Base-by-base conservation (phyloP, 75 land plant genomes). In the Azolla pinnata region DNA sequence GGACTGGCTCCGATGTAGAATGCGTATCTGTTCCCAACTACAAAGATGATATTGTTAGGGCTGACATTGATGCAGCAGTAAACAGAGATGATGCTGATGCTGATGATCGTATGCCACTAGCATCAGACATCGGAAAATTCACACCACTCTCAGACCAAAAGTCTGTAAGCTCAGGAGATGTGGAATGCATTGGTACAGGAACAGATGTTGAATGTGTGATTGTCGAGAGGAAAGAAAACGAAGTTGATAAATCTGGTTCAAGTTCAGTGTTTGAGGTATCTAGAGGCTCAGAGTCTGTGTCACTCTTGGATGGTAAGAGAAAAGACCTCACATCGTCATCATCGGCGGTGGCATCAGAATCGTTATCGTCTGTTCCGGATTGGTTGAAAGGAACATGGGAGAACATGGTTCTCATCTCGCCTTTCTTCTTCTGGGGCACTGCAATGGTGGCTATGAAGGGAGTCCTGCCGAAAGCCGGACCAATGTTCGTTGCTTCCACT, bases 361-460 rank as follows among this genome's bases (percentile, higher is more conserved):
- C 32, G 8, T 12, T 3, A 46, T 25, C 21, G 10, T 29, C 20
- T 26, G 56, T 27, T 19, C 34, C 0, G 18, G 67, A 34, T 29
- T 48, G 64, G 23, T 28, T 50, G 12, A 24, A 34, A 21, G 26
- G 12, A 30, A 52, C 57, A n/a, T 30, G 68, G 74, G 90, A 86
- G 12, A 74, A 70, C 68, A 76, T 74, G 24, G 54, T 93, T 5
- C 63, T 93, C 67, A 73, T 93, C 0, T 93, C 98, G 20, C 98
- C 98, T 0, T 93, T 93, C 70, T 93, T 93, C 67, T 93, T 93
- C 79, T 93, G 98, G 98, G 98, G 98, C 46, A 88, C 98, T 26
- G 85, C 98, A 0, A 93, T 93, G 98, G 98, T 93, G 55, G 98
- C 98, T 18, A 93, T 93, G 98, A 93, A 93, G 68, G 85, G 74